These are phyloP conservation scores for Bauhinia variegata DNA, from an alignment of 306 rosid genomes.

Conservation along the genomic window DNA sequence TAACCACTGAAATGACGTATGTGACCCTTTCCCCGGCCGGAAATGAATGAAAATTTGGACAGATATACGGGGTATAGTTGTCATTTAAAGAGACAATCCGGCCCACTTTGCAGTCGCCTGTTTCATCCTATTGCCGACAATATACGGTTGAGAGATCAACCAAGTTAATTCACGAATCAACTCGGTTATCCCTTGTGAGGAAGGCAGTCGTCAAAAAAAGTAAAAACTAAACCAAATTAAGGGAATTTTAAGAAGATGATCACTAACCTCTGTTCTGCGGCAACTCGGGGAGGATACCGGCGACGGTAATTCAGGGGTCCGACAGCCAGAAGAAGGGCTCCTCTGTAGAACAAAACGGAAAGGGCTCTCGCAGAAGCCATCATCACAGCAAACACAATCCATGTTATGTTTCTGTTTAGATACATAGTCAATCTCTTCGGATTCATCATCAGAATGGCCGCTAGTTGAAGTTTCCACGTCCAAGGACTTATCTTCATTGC, in stretches of 20 bases:
- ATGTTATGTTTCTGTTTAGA: slow-evolving; percentile 21
- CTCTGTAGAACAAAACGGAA: slow-evolving; percentile 64
- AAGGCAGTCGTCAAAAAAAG: too few species aligned
- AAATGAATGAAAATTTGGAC: neutral
- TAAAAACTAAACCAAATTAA: too few species aligned
- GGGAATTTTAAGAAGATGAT: neutral
- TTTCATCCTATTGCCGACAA: slow-evolving; percentile 48
- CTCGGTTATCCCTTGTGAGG: slow-evolving; percentile 20
- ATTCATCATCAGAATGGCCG: slow-evolving; percentile 46
- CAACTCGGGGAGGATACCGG: slow-evolving; percentile 61
- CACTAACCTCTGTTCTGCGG: slow-evolving; percentile 63
- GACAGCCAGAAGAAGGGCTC: slow-evolving; percentile 50
- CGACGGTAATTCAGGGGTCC: slow-evolving; percentile 69
- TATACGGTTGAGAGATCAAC: slow-evolving; percentile 1
- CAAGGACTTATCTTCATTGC: slow-evolving; percentile 52
- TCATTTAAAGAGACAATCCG: slow-evolving; percentile 32
- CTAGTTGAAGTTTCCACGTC: slow-evolving; percentile 55
- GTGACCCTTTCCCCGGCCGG: slow-evolving; percentile 26
- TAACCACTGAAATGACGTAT: slow-evolving; percentile 44
- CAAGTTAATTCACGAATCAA: slow-evolving; percentile 43
- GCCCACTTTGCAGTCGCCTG: slow-evolving; percentile 37
- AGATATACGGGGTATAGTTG: slow-evolving; percentile 29
- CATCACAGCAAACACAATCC: slow-evolving; percentile 38
- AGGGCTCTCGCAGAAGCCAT: slow-evolving; percentile 61
- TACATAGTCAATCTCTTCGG: slow-evolving; percentile 37